phyloP scores from a whole-genome alignment of 495 filamentous ascomycete species.

The Usnea hakonensis region DNA sequence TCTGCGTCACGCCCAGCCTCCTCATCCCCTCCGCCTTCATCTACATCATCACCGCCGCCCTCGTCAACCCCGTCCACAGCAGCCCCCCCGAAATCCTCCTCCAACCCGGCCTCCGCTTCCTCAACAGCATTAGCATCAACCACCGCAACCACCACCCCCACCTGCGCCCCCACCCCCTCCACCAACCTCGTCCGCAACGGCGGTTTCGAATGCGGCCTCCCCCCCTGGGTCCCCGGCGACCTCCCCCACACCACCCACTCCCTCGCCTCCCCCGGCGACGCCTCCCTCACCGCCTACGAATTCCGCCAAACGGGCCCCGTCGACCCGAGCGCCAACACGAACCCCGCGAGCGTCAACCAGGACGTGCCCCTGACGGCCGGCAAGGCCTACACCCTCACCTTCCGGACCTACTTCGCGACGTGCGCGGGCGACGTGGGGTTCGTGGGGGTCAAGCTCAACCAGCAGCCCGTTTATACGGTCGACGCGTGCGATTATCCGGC shows the following conservation, averaged over 20 bases:
- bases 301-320: neutral
- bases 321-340: neutral
- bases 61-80: neutral
- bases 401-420: neutral
- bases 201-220: neutral
- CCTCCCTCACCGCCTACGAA: neutral
- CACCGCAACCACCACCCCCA: neutral
- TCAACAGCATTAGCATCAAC: neutral
- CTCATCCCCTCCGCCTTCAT: neutral
- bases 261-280: neutral
- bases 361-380: neutral
- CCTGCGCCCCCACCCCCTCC: neutral
- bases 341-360: neutral
- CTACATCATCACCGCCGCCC: neutral
- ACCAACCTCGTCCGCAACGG: neutral
- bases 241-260: neutral
- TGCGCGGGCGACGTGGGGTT: neutral
- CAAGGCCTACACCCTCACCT: neutral
- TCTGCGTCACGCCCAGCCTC: neutral
- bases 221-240: neutral
- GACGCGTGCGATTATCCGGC: neutral
- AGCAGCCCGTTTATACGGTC: neutral
- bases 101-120: neutral
- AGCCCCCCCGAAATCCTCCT: neutral
- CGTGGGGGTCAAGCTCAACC: neutral